phyloP scores from a whole-genome alignment of 768 basidiomycete species.

The Hemileccinum rubropunctum region DNA sequence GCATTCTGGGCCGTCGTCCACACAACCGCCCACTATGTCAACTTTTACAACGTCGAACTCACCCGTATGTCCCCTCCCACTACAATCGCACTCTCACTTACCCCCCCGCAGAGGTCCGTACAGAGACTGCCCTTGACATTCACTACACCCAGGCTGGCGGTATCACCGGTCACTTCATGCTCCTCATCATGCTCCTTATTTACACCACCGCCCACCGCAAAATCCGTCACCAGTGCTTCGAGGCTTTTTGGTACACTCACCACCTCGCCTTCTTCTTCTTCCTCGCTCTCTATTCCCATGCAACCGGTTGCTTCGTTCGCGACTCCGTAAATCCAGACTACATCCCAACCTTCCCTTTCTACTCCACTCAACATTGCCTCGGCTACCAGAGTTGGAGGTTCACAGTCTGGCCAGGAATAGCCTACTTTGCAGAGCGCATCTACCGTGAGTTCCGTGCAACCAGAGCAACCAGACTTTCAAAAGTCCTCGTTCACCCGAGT shows the following conservation, averaged over 20 bases:
- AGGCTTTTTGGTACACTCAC: conserved; percentile 97
- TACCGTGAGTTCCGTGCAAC: conserved; percentile 82
- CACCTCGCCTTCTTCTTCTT: conserved; percentile 95
- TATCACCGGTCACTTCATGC: conserved; percentile 96
- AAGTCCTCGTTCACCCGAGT: conserved; percentile 87
- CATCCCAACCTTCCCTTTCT: conserved; percentile 77
- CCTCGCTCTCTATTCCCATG: conserved; percentile 85
- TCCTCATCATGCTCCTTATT: conserved; percentile 90
- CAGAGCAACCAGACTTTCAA: conserved; percentile 72
- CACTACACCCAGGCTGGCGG: conserved; percentile 89
- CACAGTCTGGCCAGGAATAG: conserved; percentile 88
- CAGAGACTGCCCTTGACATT: conserved; percentile 73
- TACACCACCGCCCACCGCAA: conserved; percentile 89
- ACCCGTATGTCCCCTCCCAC: conserved; percentile 53
- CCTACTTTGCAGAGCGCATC: conserved; percentile 86
- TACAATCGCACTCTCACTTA: not conserved
- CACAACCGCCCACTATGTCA: conserved; percentile 91
- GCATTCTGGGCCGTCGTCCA: conserved; percentile 93
- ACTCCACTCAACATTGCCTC: conserved; percentile 81
- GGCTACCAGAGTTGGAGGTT: conserved; percentile 91
- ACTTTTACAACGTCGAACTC: conserved; percentile 88
- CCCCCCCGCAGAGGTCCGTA: conserved; percentile 66
- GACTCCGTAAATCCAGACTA: conserved; percentile 75
- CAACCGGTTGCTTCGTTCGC: conserved; percentile 93
- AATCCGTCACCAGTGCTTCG: conserved; percentile 87